phyloP scores from a whole-genome alignment of 352 stramenopile genomes.

The Phytopythium cucurbitacearum region DNA sequence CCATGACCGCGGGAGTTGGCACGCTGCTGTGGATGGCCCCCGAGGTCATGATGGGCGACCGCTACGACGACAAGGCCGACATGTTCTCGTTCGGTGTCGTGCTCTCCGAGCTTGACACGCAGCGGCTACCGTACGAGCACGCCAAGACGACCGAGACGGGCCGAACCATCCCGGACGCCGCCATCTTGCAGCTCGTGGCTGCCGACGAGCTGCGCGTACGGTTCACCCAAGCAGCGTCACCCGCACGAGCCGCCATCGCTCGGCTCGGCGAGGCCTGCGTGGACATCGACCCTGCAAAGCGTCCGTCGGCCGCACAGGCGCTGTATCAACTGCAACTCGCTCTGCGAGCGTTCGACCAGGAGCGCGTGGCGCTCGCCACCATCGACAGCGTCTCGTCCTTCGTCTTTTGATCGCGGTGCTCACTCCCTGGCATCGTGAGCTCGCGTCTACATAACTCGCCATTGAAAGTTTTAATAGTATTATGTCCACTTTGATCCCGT shows the following conservation, averaged over 20 bases:
- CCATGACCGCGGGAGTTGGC: conserved; percentile 42
- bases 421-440: too few species aligned
- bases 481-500: too few species aligned
- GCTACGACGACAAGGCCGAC: conserved; percentile 42
- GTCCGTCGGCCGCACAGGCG: conserved; percentile 27
- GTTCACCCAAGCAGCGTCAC: conserved; percentile 22
- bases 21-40: conserved; percentile 41
- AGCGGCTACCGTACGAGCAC: conserved; percentile 34
- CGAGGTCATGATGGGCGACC: conserved; percentile 10
- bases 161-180: conserved; percentile 25
- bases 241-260: conserved; percentile 10
- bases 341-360: conserved; percentile 18
- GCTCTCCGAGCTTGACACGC: conserved; percentile 40
- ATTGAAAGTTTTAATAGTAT: too few species aligned
- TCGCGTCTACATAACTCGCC: too few species aligned
- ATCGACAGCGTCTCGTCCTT: too few species aligned
- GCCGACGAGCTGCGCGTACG: conserved; percentile 23
- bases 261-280: conserved; percentile 28
- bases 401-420: too few species aligned
- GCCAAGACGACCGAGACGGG: conserved; percentile 21
- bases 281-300: conserved; percentile 21
- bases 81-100: conserved; percentile 52
- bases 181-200: conserved; percentile 35
- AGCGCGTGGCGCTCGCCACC: conserved; percentile 19
- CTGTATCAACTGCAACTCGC: conserved; percentile 27